A percentile compares a stretch with the other conserved stretches of the same genome.
Conservation (phyloP, 345 rosid genomes). For the Salix caprea region DNA sequence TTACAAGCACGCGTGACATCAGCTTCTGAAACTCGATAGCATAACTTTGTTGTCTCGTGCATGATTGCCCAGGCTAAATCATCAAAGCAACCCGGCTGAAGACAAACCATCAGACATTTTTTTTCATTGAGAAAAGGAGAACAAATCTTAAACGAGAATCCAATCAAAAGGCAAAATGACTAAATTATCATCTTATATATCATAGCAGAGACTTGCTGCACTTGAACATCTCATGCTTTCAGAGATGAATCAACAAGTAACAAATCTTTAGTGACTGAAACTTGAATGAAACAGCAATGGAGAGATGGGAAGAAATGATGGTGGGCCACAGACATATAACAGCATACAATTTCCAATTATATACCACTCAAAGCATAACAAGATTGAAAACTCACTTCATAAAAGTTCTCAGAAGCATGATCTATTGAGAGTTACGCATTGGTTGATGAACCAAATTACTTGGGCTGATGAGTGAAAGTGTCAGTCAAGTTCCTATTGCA, state of each 20-base stretch:
- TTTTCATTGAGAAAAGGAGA: background rate
- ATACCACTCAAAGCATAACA: background rate
- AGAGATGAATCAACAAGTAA: background rate
- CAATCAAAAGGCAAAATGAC: background rate
- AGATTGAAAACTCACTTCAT: background rate
- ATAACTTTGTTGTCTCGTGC: constrained; percentile 79
- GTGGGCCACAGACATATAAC: no score
- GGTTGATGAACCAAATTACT: background rate
- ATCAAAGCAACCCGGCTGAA: constrained; percentile 76
- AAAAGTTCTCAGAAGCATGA: background rate
- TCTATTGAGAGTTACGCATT: background rate
- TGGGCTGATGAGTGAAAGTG: background rate
- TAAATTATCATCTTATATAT: background rate
- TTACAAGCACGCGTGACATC: constrained; percentile 95
- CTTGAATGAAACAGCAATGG: background rate
- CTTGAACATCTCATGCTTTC: background rate
- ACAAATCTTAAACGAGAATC: background rate
- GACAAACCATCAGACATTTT: constrained; percentile 6
- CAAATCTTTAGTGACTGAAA: background rate
- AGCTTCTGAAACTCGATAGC: constrained; percentile 87
- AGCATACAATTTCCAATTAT: background rate
- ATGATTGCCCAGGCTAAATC: constrained; percentile 94
- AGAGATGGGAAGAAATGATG: background rate
- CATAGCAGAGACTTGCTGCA: background rate
- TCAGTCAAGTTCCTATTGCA: background rate